phyloP scores from a whole-genome alignment of 1,139 yeast genomes.

The Kodamaea derodonti region DNA sequence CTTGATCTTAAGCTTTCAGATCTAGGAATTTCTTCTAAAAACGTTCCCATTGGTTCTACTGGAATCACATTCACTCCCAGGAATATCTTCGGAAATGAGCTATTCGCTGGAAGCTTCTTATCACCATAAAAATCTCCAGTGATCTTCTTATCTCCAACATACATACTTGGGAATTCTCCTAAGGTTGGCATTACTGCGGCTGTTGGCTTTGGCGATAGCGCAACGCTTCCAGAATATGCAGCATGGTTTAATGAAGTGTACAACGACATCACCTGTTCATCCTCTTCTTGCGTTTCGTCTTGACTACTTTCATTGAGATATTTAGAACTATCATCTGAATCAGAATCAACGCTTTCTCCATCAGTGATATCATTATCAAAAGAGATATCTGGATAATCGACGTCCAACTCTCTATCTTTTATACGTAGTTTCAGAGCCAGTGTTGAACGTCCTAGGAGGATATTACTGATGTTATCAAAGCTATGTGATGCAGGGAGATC shows the following conservation, averaged over 20 bases:
- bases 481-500: constrained; percentile 17
- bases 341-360: constrained; percentile 10
- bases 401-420: constrained; percentile 2
- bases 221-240: constrained; percentile 16
- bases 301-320: constrained; percentile 8
- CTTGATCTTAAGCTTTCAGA: constrained; percentile 40
- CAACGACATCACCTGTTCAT: constrained; percentile 51
- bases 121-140: constrained; percentile 19
- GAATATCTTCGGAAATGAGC: constrained; percentile 10
- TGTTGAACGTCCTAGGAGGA: constrained; percentile 17
- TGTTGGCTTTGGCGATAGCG: constrained; percentile 23
- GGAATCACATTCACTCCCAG: constrained; percentile 7
- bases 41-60: constrained; percentile 12
- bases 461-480: constrained; percentile 20
- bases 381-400: not conserved
- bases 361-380: constrained; percentile 5
- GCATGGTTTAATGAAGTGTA: constrained; percentile 38
- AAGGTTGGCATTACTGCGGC: constrained; percentile 37
- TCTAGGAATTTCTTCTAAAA: constrained; percentile 29
- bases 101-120: constrained; percentile 6
- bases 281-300: constrained; percentile 44
- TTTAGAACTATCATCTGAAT: constrained; percentile 10
- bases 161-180: constrained; percentile 44
- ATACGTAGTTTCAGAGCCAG: constrained; percentile 15
- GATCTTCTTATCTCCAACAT: constrained; percentile 10